Evolutionary conservation across 2,329 filamentous ascomycete genomes (phyloP), one percentile per base, ranked within the genome.

Genomic region (Colletotrichum zoysiae): DNA sequence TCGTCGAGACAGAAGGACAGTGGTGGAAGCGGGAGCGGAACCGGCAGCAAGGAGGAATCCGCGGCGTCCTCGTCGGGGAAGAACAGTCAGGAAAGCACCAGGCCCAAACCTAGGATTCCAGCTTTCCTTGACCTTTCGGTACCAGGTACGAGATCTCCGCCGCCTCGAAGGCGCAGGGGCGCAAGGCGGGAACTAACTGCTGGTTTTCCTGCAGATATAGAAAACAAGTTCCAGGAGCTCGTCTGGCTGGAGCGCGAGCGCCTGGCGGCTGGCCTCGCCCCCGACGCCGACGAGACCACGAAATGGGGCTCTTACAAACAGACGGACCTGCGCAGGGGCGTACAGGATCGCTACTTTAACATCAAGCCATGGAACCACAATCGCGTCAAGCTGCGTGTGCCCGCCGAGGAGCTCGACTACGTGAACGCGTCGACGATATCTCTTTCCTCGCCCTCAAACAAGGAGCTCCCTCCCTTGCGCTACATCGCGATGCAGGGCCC

Each of bases 401-500:
- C 93, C 2, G 87, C 92, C 20, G 92, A 89, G 48, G 85, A 90
- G 74, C 87, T 91, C 73, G 91, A 95, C 81, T 96, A 95, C 79
- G 93, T 95, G 82, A 96, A 96, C 79, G 93, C 93, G 50, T 95
- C 93, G 14, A 89, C 92, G 26, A 91, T 95, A 69, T 79, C 83
- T 30, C 82, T 94, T 16, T 75, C 84, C 62, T 84, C 87, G 1
- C 79, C 81, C 3, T 78, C 83, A 16, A 79, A 82, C 65, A 78
- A 80, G 0, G 70, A 75, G 14, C 78, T 79, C 11, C 82, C 84
- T 1, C 80, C 84, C 3, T 82, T 87, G 59, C 83, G 88, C 66
- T 98, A 97, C 81, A 97, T 99, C 76, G 96, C 95, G 64, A 98
- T 97, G 80, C 94, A 97, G 83, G 96, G 96, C 0, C 96, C 96